These are phyloP conservation scores for Acanthamoeba healyi DNA, from an alignment of 208 protist species.

Conservation along the genomic window DNA sequence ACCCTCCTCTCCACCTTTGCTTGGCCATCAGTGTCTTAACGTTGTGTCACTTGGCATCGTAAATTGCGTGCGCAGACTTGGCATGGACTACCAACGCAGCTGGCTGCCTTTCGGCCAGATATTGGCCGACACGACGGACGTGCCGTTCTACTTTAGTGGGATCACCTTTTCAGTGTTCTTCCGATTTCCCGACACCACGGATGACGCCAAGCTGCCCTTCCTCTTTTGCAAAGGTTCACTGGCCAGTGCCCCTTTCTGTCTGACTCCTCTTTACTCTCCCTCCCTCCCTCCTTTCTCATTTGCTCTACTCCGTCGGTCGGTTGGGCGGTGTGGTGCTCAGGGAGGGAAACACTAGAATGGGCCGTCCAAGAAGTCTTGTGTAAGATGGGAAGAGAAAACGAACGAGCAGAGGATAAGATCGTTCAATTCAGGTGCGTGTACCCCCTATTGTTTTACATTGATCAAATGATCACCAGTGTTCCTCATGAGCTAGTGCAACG, in stretches of 20 bases:
- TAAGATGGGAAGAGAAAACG: background rate
- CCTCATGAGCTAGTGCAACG: too few species aligned
- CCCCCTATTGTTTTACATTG: too few species aligned
- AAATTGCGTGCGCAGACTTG: background rate
- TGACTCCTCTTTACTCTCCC: background rate
- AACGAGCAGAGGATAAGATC: background rate
- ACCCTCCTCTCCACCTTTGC: background rate
- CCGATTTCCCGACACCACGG: background rate
- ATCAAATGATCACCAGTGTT: too few species aligned
- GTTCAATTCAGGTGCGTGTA: conserved; percentile 53
- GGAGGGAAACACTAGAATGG: background rate
- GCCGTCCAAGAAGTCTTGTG: background rate
- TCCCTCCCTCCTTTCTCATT: background rate
- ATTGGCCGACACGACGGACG: background rate
- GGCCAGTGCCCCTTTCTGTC: background rate
- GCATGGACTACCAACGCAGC: background rate
- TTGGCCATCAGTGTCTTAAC: background rate
- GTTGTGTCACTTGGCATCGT: too few species aligned
- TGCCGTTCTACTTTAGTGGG: conserved; percentile 26
- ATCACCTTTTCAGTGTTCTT: conserved; percentile 6
- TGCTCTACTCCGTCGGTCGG: too few species aligned
- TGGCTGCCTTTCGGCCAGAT: conserved; percentile 43
- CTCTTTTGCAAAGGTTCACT: background rate
- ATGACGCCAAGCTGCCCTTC: background rate
- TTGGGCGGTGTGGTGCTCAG: background rate